Conservation (phyloP, 2,329 filamentous ascomycete genomes). For the Eutypella sp. region DNA sequence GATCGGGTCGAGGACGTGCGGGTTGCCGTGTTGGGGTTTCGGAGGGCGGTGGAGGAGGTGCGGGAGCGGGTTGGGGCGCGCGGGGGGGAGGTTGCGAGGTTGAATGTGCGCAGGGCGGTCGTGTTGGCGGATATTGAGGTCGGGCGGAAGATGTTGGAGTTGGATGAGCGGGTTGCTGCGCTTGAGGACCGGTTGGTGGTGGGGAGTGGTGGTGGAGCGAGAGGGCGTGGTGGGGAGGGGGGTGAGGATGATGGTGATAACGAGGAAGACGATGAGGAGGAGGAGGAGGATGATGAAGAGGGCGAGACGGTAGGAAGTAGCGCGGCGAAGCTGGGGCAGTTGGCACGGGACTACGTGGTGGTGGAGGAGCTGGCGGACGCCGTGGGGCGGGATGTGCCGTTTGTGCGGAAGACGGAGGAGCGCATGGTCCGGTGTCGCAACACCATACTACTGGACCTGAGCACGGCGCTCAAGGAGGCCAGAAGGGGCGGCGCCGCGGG, state of each 20-base stretch:
- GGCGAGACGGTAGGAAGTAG: conserved; percentile 38
- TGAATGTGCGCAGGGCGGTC: conserved; percentile 64
- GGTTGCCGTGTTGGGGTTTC: conserved; percentile 80
- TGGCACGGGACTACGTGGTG: conserved; percentile 41
- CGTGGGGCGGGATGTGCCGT: conserved; percentile 43
- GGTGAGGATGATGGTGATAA: conserved; percentile 23
- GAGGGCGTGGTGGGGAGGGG: conserved; percentile 16
- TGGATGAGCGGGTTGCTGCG: conserved; percentile 56
- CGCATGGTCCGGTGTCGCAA: conserved; percentile 49
- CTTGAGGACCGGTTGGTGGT: conserved; percentile 62
- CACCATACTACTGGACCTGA: conserved; percentile 52
- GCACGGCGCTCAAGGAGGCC: conserved; percentile 41
- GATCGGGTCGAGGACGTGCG: conserved; percentile 87
- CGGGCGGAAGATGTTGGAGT: conserved; percentile 60
- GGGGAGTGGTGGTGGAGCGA: conserved; percentile 23
- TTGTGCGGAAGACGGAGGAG: conserved; percentile 48
- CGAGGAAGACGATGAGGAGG: conserved; percentile 37
- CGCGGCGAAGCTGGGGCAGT: conserved; percentile 38
- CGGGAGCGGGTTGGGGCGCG: conserved; percentile 60
- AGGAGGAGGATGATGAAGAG: conserved; percentile 25
- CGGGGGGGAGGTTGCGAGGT: conserved; percentile 54
- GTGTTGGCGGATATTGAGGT: conserved; percentile 59
- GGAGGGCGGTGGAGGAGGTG: conserved; percentile 73
- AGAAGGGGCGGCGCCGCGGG: conserved; percentile 38
- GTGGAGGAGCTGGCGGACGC: conserved; percentile 37